Base-by-base conservation (phyloP, 225 moss, liverwort and hornwort species). In the Climacium dendroides region DNA sequence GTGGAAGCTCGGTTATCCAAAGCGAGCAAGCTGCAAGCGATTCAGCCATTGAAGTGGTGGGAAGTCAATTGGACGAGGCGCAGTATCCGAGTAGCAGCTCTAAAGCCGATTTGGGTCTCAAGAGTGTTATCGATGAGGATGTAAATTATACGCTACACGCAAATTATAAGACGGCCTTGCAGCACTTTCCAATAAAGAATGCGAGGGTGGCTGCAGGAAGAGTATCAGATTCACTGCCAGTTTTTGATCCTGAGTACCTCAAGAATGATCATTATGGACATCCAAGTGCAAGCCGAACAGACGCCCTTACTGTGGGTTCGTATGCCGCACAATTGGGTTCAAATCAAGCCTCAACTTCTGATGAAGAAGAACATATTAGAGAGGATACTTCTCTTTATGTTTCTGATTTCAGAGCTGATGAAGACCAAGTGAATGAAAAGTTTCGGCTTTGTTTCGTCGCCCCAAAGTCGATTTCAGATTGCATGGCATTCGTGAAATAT, bases 391-490 rank as follows among this genome's bases (percentile, higher is more conserved):
- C 89, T 73, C 37, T 66, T 37, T 7, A 28, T 75, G 76, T 81
- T 74, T 72, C 72, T 80, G 89, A 86, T 77, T 48, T 80, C 69
- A 66, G 30, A 86, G 65, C 48, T 54, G 85, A 80, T n/a, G 87
- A 74, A 45, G 80, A 83, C 53, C 48, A 66, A 73, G 71, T 81
- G 60, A 90, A 77, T 82, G 86, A 48, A 50, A 67, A 53, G 32
- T 85, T 90, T 58, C 87, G 74, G 81, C 83, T 93, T 59, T 93
- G 89, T 66, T 39, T 93, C 77, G 86, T 90, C 83, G 90, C 91
- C 55, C 89, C 90, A 28, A 90, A 88, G 57, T 74, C 54, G 37
- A 81, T 92, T 77, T 54, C 89, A 48, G 50, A 81, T 23, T 93
- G 93, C 86, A 45, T 5, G 50, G 93, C 91, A 29, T 64, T 53